Base-by-base conservation (phyloP, 352 stramenopile genomes). In the Globisporangium takayamanum region DNA sequence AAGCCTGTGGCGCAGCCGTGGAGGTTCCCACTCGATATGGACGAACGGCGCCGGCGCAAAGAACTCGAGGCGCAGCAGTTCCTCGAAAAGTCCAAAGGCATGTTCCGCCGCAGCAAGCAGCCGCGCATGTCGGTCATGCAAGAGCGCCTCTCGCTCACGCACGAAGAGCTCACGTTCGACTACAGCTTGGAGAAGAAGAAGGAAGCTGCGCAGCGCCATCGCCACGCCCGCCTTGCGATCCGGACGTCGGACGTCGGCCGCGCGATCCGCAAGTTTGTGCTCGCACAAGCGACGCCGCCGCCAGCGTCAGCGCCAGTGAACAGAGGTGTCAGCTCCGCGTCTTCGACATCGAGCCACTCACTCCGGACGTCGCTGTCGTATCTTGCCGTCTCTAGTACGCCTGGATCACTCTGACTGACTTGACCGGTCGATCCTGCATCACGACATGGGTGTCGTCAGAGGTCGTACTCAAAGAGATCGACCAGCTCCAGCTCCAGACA, bases 11-110 rank as follows among this genome's bases (percentile, higher is more conserved):
- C 64, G 20, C 69, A 78, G 14, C 65, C 65, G 4, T 92, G 82
- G 82, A 60, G 55, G 11, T 83, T 92, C 53, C 78, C 76, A 1
- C 64, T 88, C 14, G 74, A 89, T 42, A 80, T 85, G 73, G 44
- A 41, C 28, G 57, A 63, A 41, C 75, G 77, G 2, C 55, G 60
- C 42, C 62, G 60, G 0, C 57, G 71, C 26, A 70, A 76, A 55
- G 72, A 80, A 51, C 50, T 37, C 15, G 69, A 85, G 18, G 79
- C 81, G 5, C 59, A 70, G 22, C 53, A 70, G 28, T 68, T 85
- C 16, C 54, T 90, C 20, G 57, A 68, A 11, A 71, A 66, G 42
- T 54, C 46, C 55, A 58, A 45, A 26, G 69, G 65, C 15, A 46
- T 58, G 7, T 58, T 33, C 12, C 54, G 48, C 3, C 57, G 54